phyloP scores from a whole-genome alignment of 75 land plant species.

The Ceratopteris richardii region DNA sequence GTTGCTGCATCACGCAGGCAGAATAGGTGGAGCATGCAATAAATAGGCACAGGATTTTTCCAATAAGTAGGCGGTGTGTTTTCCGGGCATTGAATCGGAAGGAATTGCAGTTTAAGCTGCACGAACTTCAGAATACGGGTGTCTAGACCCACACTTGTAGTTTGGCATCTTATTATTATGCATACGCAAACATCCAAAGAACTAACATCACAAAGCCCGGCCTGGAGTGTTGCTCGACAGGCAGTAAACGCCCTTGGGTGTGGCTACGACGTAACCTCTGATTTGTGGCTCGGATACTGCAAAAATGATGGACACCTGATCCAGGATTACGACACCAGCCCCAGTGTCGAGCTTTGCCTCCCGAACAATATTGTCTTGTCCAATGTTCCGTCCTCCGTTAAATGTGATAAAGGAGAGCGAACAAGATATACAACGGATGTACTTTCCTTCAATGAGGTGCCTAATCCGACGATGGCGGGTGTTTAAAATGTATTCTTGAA shows the following conservation, averaged over 20 bases:
- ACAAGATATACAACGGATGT: slow-evolving; percentile 64
- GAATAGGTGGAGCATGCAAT: no score
- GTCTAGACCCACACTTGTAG: no score
- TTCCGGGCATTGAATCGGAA: no score
- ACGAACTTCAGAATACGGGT: no score
- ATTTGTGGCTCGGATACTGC: slow-evolving; percentile 38
- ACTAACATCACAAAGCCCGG: no score
- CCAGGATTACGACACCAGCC: slow-evolving; percentile 27
- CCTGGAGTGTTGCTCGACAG: slow-evolving; percentile 37
- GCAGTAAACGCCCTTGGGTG: slow-evolving; percentile 56
- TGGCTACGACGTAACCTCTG: slow-evolving; percentile 60
- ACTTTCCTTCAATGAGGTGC: slow-evolving; percentile 62
- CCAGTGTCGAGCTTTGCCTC: slow-evolving; percentile 30
- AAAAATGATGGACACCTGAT: slow-evolving; percentile 31
- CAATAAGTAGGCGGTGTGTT: no score
- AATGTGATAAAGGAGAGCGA: slow-evolving; percentile 73
- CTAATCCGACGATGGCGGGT: neutral
- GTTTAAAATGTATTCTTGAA: no score
- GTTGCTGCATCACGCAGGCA: no score
- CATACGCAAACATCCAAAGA: no score
- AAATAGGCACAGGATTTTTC: no score
- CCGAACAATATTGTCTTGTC: slow-evolving; percentile 49
- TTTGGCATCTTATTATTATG: no score
- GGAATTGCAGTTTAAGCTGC: no score
- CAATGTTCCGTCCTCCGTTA: slow-evolving; percentile 47